A percentile compares a stretch with the other conserved stretches of the same genome.
Conservation (phyloP, 306 rosid genomes). For the Mimosa bimucronata region DNA sequence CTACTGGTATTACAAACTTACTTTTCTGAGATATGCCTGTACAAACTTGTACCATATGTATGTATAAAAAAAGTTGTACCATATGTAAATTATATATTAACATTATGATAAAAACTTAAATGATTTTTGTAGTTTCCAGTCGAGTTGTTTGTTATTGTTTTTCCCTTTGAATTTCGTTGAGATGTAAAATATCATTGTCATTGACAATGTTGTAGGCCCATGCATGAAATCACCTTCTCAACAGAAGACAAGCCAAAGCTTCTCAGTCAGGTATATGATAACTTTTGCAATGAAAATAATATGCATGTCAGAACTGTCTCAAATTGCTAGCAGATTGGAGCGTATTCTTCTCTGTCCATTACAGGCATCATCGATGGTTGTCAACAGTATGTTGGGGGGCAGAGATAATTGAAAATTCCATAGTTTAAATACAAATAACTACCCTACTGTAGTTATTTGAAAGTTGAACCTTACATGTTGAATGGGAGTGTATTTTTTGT, state of each 20-base stretch:
- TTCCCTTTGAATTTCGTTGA: slow-evolving; percentile 7
- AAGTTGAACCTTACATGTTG: slow-evolving; percentile 23
- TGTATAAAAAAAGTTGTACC: slow-evolving; percentile 28
- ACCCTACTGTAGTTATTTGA: slow-evolving; percentile 27
- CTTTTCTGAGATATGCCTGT: slow-evolving; percentile 30
- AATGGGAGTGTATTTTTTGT: slow-evolving; percentile 16
- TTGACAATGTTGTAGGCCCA: slow-evolving; percentile 74
- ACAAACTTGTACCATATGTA: slow-evolving; percentile 19
- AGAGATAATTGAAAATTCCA: slow-evolving; percentile 3
- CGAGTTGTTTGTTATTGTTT: slow-evolving; percentile 26
- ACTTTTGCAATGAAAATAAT: slow-evolving; percentile 10
- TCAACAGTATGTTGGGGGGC: slow-evolving; percentile 17
- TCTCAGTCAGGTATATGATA: slow-evolving; percentile 85
- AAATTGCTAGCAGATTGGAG: slow-evolving; percentile 5
- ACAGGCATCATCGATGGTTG: slow-evolving; percentile 25
- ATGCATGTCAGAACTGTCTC: slow-evolving; percentile 10
- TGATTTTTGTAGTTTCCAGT: slow-evolving; percentile 31
- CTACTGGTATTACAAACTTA: slow-evolving; percentile 9
- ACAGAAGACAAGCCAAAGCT: slow-evolving; percentile 96
- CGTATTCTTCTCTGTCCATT: slow-evolving; percentile 6
- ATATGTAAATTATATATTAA: not conserved
- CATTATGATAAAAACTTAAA: not conserved
- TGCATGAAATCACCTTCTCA: slow-evolving; percentile 98
- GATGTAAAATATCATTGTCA: slow-evolving; percentile 31
- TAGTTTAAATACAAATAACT: slow-evolving; percentile 1